Percentiles rank a stretch among this genome's conserved stretches.
These are phyloP conservation scores for Ceratocystis destructans DNA, from an alignment of 2,329 filamentous ascomycete genomes.

Conservation along the genomic window DNA sequence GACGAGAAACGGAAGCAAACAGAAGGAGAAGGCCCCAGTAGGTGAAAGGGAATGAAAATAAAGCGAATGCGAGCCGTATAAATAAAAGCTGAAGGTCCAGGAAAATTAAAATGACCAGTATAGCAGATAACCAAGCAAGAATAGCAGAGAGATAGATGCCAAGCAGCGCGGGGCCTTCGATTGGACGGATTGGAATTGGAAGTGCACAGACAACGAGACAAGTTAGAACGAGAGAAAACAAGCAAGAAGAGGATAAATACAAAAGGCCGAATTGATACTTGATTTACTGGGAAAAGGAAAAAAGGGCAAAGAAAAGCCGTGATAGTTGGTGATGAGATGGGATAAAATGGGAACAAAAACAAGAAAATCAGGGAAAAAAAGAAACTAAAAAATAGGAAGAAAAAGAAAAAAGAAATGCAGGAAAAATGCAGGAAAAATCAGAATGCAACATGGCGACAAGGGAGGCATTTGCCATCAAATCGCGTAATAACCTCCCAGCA, in stretches of 20 bases:
- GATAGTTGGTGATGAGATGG: neutral
- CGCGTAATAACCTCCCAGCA: neutral
- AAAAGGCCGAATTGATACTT: too few species aligned
- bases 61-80: neutral
- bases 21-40: neutral
- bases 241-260: too few species aligned
- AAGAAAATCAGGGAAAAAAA: neutral
- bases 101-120: neutral
- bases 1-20: neutral
- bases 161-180: neutral
- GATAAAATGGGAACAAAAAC: neutral
- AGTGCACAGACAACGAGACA: neutral
- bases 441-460: neutral
- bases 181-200: constrained; percentile 1
- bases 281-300: too few species aligned
- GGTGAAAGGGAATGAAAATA: neutral
- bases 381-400: neutral
- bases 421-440: neutral
- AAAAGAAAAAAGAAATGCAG: neutral
- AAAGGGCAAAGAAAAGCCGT: too few species aligned
- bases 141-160: neutral
- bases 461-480: constrained; percentile 2
- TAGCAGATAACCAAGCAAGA: neutral
- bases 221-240: too few species aligned
- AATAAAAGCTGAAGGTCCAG: neutral